Conservation (phyloP, 257 asterid species). For the Asclepias syriaca region DNA sequence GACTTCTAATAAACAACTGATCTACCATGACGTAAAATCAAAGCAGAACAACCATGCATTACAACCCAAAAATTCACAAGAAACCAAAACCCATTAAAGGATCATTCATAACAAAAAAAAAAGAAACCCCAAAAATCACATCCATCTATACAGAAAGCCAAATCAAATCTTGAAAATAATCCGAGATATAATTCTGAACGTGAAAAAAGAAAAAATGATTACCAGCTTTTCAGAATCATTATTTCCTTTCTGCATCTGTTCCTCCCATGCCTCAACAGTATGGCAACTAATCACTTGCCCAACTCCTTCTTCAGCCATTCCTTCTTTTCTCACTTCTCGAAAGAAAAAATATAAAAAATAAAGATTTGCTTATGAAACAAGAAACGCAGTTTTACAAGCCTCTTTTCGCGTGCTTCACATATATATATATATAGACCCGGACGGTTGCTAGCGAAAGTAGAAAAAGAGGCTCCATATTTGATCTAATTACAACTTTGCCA, state of each 20-base stretch:
- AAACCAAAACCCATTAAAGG: background rate
- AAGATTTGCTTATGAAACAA: background rate
- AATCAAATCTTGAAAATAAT: background rate
- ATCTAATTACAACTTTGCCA: constrained; percentile 11
- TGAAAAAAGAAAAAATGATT: background rate
- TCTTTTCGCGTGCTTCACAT: background rate
- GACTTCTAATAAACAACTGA: background rate
- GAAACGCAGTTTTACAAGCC: background rate
- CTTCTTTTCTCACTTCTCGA: constrained; percentile 15
- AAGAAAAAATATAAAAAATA: no score
- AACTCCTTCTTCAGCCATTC: constrained; percentile 69
- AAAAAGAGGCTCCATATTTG: background rate
- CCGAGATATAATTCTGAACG: background rate
- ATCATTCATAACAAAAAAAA: background rate
- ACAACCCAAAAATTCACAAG: background rate
- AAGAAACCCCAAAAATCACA: background rate
- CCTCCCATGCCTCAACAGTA: constrained; percentile 57
- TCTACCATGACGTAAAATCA: background rate
- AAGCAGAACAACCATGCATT: constrained; percentile 5
- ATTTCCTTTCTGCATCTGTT: constrained; percentile 65
- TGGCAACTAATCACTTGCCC: constrained; percentile 83
- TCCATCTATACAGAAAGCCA: background rate
- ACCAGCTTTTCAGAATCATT: constrained; percentile 51
- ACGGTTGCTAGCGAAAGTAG: background rate
- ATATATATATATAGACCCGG: no score